phyloP scores from a whole-genome alignment of 306 rosid genomes.

The Bauhinia variegata region DNA sequence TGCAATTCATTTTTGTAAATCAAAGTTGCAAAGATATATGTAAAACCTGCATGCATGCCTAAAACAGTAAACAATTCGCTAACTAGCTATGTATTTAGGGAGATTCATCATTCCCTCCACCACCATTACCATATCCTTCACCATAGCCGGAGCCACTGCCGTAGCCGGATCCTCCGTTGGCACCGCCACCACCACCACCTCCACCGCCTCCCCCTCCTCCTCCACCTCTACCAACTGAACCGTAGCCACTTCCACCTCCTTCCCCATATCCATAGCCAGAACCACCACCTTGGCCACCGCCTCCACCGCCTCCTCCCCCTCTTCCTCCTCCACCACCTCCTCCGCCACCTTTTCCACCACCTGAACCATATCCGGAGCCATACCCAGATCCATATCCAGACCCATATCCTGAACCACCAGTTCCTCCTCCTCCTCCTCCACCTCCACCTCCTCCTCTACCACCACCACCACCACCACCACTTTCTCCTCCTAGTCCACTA shows the following conservation, averaged over 20 bases:
- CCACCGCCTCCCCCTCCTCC: constrained; percentile 40
- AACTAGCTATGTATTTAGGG: constrained; percentile 40
- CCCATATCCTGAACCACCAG: constrained; percentile 60
- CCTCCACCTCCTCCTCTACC: constrained; percentile 60
- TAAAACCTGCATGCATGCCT: constrained; percentile 8
- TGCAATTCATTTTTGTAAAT: constrained; percentile 46
- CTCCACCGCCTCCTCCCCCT: constrained; percentile 43
- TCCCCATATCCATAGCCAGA: constrained; percentile 28
- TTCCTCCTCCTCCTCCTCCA: constrained; percentile 49
- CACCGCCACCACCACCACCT: constrained; percentile 19
- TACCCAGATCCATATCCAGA: constrained; percentile 54
- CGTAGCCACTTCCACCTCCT: constrained; percentile 48
- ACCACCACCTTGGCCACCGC: constrained; percentile 49
- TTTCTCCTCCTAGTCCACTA: constrained; percentile 45
- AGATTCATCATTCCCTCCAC: constrained; percentile 32
- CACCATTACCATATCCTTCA: constrained; percentile 57
- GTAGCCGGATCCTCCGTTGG: constrained; percentile 45
- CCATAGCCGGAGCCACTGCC: constrained; percentile 63
- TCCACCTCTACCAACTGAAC: constrained; percentile 26
- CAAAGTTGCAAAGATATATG: constrained; percentile 15
- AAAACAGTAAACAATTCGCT: constrained; percentile 2
- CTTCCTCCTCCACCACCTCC: constrained; percentile 47
- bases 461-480: constrained; percentile 51
- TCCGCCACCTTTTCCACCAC: constrained; percentile 34
- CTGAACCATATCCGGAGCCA: constrained; percentile 54